These are phyloP conservation scores for Sparassis latifolia DNA, from an alignment of 1,284 basidiomycete genomes.

Conservation along the genomic window DNA sequence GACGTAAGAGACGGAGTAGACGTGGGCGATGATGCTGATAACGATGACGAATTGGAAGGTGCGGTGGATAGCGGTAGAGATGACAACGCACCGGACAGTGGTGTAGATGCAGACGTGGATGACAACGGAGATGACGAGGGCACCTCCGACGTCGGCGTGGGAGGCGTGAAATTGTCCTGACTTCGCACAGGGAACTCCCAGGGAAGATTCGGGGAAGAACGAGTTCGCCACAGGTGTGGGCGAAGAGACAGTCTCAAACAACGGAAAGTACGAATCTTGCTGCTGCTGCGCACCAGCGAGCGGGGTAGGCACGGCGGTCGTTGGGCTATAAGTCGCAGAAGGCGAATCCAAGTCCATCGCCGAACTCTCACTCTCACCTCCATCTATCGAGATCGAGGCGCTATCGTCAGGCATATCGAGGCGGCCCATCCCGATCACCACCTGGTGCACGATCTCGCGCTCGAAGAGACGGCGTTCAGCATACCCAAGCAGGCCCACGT, in stretches of 20 bases:
- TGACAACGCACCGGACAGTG: not conserved
- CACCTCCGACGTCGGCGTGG: not conserved
- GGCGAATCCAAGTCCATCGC: too few species aligned
- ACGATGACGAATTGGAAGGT: slow-evolving; percentile 12
- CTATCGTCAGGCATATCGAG: slow-evolving; percentile 41
- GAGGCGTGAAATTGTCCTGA: too few species aligned
- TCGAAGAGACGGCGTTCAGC: slow-evolving; percentile 62
- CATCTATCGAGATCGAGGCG: not conserved
- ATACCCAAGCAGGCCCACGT: slow-evolving; percentile 44
- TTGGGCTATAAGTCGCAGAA: not conserved
- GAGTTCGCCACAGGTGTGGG: not conserved
- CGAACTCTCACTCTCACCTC: not conserved
- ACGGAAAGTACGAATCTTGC: slow-evolving; percentile 27
- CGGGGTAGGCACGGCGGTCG: slow-evolving; percentile 16
- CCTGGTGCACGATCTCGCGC: slow-evolving; percentile 74
- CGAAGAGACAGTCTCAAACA: slow-evolving; percentile 4
- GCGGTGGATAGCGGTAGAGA: slow-evolving; percentile 11
- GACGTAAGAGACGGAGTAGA: slow-evolving; percentile 5
- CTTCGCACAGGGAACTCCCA: not conserved
- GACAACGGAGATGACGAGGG: not conserved
- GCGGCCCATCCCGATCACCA: slow-evolving; percentile 83
- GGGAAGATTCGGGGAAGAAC: not conserved
- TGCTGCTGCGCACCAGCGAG: not conserved
- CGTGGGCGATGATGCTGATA: slow-evolving; percentile 11
- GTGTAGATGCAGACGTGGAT: not conserved